phyloP scores from a whole-genome alignment of 2,329 filamentous ascomycete species.

The Graphilbum ipis-grandicollis region DNA sequence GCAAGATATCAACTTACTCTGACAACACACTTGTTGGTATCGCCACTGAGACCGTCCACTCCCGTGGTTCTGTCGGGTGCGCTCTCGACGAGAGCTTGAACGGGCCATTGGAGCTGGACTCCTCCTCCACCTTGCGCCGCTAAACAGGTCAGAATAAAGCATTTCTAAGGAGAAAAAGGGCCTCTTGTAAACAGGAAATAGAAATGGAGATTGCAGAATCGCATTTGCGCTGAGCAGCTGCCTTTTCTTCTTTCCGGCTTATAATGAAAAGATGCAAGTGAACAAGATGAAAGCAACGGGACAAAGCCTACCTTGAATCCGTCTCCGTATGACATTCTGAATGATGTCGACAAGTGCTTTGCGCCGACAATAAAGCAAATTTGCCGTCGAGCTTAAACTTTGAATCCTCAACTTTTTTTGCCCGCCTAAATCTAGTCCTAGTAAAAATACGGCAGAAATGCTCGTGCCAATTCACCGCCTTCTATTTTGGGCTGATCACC shows the following conservation, averaged over 20 bases:
- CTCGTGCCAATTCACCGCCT: conserved; percentile 11
- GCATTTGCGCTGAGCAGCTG: no score
- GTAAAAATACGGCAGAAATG: conserved; percentile 12
- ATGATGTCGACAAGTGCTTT: background rate
- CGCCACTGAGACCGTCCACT: conserved; percentile 62
- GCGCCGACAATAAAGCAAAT: background rate
- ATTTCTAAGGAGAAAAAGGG: no score
- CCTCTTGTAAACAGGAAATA: no score
- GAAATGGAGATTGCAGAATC: no score
- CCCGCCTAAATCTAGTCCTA: no score
- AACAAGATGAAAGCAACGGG: no score
- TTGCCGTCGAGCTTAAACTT: background rate
- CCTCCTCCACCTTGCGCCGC: conserved; percentile 26
- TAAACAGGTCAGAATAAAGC: background rate
- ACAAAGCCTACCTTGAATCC: conserved; percentile 8
- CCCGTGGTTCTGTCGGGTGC: conserved; percentile 42
- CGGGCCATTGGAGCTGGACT: conserved; percentile 11
- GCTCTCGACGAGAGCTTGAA: conserved; percentile 56
- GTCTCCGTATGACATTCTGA: conserved; percentile 9
- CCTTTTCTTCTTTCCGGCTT: background rate
- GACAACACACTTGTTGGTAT: conserved; percentile 62
- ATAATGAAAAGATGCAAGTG: background rate
- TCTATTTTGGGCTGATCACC: background rate
- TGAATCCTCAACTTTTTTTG: conserved; percentile 5
- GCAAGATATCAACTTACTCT: conserved; percentile 31